Percentiles rank a stretch among this genome's conserved stretches.
These are phyloP conservation scores for Clarkia xantiana DNA, from an alignment of 345 rosid species.

Conservation along the genomic window DNA sequence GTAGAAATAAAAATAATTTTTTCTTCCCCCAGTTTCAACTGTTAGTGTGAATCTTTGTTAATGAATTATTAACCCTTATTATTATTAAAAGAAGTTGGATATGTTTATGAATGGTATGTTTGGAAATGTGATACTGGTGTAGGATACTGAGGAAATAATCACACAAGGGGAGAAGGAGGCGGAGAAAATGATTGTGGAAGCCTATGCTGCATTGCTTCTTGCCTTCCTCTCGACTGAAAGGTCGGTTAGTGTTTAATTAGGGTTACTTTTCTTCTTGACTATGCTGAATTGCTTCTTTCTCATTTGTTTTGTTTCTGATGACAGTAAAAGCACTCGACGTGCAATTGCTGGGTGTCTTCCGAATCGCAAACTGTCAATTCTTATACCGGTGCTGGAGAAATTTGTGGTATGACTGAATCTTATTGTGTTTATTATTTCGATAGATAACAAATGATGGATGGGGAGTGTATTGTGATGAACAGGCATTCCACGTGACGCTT, in stretches of 20 bases:
- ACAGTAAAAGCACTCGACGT: slow-evolving; percentile 63
- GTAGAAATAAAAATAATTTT: no score
- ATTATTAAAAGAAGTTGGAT: no score
- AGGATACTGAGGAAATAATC: slow-evolving; percentile 69
- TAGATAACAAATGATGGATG: not conserved
- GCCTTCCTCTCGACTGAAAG: slow-evolving; percentile 98
- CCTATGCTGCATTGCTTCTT: slow-evolving; percentile 82
- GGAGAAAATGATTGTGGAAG: slow-evolving; percentile 96
- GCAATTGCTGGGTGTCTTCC: slow-evolving; percentile 75
- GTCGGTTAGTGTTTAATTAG: slow-evolving; percentile 15
- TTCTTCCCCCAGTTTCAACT: no score
- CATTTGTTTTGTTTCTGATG: slow-evolving; percentile 10
- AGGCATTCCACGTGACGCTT: slow-evolving; percentile 81
- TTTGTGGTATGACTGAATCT: slow-evolving; percentile 57
- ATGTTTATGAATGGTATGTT: not conserved
- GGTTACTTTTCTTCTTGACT: not conserved
- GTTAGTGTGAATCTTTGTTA: no score
- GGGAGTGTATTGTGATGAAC: not conserved
- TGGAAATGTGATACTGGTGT: not conserved
- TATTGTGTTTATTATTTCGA: not conserved
- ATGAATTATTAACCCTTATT: no score
- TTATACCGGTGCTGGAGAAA: slow-evolving; percentile 94
- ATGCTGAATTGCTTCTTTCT: not conserved
- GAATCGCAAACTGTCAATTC: slow-evolving; percentile 36
- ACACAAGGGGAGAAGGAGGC: slow-evolving; percentile 95